Conservation (phyloP, 257 asterid species). For the Petunia secreta region DNA sequence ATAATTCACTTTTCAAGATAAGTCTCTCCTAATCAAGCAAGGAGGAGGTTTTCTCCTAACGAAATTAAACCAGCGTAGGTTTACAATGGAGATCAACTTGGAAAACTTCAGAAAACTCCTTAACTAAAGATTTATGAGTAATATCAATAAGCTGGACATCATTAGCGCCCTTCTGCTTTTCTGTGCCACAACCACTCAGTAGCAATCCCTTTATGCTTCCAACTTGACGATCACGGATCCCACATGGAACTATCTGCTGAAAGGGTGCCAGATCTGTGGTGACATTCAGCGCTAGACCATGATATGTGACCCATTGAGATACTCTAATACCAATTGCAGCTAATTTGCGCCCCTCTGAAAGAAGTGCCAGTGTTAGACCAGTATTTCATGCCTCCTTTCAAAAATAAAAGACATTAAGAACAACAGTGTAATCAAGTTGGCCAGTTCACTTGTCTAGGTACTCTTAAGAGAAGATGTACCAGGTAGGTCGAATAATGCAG, state of each 20-base stretch:
- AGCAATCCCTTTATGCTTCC: constrained; percentile 71
- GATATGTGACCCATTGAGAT: constrained; percentile 76
- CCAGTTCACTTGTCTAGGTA: neutral
- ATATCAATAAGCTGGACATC: constrained; percentile 54
- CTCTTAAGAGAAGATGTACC: neutral
- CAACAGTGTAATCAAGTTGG: neutral
- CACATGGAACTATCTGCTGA: constrained; percentile 74
- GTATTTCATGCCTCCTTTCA: neutral
- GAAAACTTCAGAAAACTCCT: constrained; percentile 71
- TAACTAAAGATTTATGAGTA: constrained; percentile 51
- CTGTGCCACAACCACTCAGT: constrained; percentile 25
- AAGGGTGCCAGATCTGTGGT: constrained; percentile 67
- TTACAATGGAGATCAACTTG: constrained; percentile 52
- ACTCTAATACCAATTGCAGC: constrained; percentile 88
- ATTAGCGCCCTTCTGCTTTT: constrained; percentile 25
- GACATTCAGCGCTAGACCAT: constrained; percentile 84
- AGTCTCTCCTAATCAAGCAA: neutral
- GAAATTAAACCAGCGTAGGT: neutral
- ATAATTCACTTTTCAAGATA: neutral
- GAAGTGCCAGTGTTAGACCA: constrained; percentile 8
- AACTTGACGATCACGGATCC: constrained; percentile 74
- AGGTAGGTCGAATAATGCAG: neutral
- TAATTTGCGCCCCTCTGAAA: constrained; percentile 68
- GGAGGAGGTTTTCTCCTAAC: neutral
- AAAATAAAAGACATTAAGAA: neutral